Base-by-base conservation (phyloP, 805 yeast genomes). In the Citeromyces matritensis region DNA sequence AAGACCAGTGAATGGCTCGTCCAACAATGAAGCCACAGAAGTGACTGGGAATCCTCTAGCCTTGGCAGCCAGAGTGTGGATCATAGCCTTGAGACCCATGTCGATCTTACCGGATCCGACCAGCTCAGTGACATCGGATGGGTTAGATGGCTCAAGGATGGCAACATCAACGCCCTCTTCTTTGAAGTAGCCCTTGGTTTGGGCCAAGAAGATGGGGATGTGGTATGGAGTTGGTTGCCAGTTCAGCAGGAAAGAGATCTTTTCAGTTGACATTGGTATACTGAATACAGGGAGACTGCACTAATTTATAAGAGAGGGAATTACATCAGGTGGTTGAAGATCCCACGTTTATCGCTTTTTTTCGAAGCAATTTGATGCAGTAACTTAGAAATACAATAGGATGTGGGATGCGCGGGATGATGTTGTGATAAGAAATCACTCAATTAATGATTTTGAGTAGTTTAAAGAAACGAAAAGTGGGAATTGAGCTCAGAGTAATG, bases 11-110 rank as follows among this genome's bases (percentile, higher is more conserved):
- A 68, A 68, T 6, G 73, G 75, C 41, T 68, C 74, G 40, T 68
- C 73, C 36, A 68, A 53, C 30, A 68, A 48, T 4, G 73, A 65
- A 2, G 67, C 74, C 30, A 68, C 60, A 10, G 73, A 64, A 12
- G 73, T 69, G 13, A 68, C 72, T 21, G 70, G 70, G 43, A 53
- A 68, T 6, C 73, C 73, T 37, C 74, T 58, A 8, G 74, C 74
- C 44, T 66, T 67, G 15, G 73, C 74, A 33, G 74, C 74, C 36
- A 68, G 50, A 4, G 74, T 68, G 42, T 68, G 74, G 40, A 68
- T 66, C 74, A 68, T 68, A 28, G 74, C 74, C 44, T 68, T 68
- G 38, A 68, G 53, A 9, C 74, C 74, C 69, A 68, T 64, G 48
- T 68, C 73, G 31, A 65, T 55, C 38, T 68, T 68, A 21, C 74